Conservation (phyloP, 208 protist species). For the Leishmania major region DNA sequence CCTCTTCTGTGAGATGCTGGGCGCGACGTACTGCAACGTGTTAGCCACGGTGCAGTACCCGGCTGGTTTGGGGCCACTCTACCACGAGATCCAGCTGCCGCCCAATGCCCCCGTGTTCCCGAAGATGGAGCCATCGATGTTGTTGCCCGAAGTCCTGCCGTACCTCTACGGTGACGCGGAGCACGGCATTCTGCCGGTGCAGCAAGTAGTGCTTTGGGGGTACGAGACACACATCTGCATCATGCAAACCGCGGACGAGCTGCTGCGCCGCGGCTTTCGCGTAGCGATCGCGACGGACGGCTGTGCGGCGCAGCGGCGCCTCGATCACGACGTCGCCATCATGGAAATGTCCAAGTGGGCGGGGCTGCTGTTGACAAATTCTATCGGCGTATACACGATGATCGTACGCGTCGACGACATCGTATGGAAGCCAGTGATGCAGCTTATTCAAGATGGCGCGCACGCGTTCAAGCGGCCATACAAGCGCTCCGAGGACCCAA, state of each 20-base stretch:
- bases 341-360: slow-evolving; percentile 50
- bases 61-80: slow-evolving; percentile 43
- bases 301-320: slow-evolving; percentile 40
- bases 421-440: slow-evolving; percentile 22
- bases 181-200: slow-evolving; percentile 45
- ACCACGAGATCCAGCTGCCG: slow-evolving; percentile 55
- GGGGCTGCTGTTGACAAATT: slow-evolving; percentile 36
- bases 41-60: slow-evolving; percentile 70
- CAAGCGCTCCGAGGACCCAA: slow-evolving; percentile 15
- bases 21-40: slow-evolving; percentile 36
- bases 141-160: slow-evolving; percentile 45
- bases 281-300: slow-evolving; percentile 60
- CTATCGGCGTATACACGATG: slow-evolving; percentile 26
- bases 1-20: slow-evolving; percentile 40
- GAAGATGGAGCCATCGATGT: slow-evolving; percentile 75
- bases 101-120: slow-evolving; percentile 38
- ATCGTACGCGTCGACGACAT: slow-evolving; percentile 26
- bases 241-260: slow-evolving; percentile 64
- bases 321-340: slow-evolving; percentile 49
- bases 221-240: slow-evolving; percentile 80
- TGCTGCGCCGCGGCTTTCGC: slow-evolving; percentile 51
- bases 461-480: slow-evolving; percentile 19
- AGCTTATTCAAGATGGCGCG: slow-evolving; percentile 8
- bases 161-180: slow-evolving; percentile 43
- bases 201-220: slow-evolving; percentile 77